Conservation (phyloP, 148 eudicot species). For the Pharnaceum exiguum region DNA sequence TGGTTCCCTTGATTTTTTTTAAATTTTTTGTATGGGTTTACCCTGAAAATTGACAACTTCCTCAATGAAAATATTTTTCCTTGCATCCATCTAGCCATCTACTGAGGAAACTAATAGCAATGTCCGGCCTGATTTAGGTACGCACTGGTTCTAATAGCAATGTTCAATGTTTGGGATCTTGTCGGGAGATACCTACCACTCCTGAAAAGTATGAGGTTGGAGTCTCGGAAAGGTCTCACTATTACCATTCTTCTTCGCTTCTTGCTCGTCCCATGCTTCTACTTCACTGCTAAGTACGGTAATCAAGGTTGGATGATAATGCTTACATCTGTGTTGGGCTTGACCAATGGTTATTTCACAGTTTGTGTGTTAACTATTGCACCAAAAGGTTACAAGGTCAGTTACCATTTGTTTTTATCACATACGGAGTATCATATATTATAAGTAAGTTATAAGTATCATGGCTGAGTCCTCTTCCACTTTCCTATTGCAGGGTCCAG, state of each 20-base stretch:
- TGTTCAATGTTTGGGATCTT: slow-evolving; percentile 43
- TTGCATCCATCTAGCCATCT: too few species aligned
- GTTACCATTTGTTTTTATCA: too few species aligned
- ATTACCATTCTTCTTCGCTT: slow-evolving; percentile 23
- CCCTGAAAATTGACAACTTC: too few species aligned
- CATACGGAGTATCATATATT: too few species aligned
- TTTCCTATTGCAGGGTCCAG: slow-evolving; percentile 33
- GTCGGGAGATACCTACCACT: slow-evolving; percentile 43
- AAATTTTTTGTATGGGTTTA: too few species aligned
- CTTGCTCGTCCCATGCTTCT: slow-evolving; percentile 43
- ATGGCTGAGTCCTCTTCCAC: background rate
- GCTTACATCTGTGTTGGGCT: slow-evolving; percentile 41
- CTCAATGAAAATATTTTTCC: too few species aligned
- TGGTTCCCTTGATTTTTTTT: too few species aligned
- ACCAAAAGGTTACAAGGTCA: slow-evolving; percentile 39
- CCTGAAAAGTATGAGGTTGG: slow-evolving; percentile 25
- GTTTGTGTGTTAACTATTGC: slow-evolving; percentile 37
- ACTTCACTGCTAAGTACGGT: slow-evolving; percentile 44
- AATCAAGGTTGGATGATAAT: slow-evolving; percentile 48
- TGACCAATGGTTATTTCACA: slow-evolving; percentile 40
- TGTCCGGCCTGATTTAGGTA: too few species aligned
- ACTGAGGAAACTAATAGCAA: too few species aligned
- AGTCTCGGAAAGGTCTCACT: slow-evolving; percentile 38
- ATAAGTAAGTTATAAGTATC: background rate
- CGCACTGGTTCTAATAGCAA: slow-evolving; percentile 38